phyloP scores from a whole-genome alignment of 805 yeast genomes.

The Suhomyces sp. region DNA sequence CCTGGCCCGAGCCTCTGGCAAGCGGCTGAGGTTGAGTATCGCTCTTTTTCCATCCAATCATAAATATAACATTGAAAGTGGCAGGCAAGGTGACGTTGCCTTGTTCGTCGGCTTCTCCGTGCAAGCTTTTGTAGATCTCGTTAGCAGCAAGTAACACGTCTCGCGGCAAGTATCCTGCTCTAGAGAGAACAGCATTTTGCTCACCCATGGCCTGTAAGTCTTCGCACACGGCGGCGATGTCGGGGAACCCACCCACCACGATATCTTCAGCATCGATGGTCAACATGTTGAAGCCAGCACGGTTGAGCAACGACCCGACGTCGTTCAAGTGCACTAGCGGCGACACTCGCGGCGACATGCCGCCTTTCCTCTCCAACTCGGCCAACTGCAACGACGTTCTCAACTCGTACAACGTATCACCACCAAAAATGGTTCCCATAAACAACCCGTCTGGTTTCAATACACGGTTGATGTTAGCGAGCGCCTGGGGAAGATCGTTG shows the following conservation, averaged over 20 bases:
- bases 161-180: slow-evolving; percentile 39
- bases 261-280: slow-evolving; percentile 85
- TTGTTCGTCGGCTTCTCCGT: slow-evolving; percentile 56
- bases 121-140: slow-evolving; percentile 67
- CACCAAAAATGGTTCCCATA: slow-evolving; percentile 77
- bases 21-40: slow-evolving; percentile 69
- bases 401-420: slow-evolving; percentile 80
- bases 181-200: slow-evolving; percentile 63
- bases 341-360: slow-evolving; percentile 75
- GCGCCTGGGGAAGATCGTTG: slow-evolving; percentile 71
- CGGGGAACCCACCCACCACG: slow-evolving; percentile 72
- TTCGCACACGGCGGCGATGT: slow-evolving; percentile 59
- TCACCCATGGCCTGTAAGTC: slow-evolving; percentile 85
- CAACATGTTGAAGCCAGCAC: slow-evolving; percentile 74
- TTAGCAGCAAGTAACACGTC: slow-evolving; percentile 74
- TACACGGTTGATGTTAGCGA: slow-evolving; percentile 52
- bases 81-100: slow-evolving; percentile 61
- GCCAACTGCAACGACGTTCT: slow-evolving; percentile 79
- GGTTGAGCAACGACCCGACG: slow-evolving; percentile 66
- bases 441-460: slow-evolving; percentile 79
- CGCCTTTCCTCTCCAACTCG: slow-evolving; percentile 75
- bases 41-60: slow-evolving; percentile 88
- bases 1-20: slow-evolving; percentile 67
- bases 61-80: slow-evolving; percentile 71
- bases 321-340: slow-evolving; percentile 80